Percentiles rank a stretch among this genome's conserved stretches.
phyloP scores from a whole-genome alignment of 768 basidiomycete species.

The Russula compacta region DNA sequence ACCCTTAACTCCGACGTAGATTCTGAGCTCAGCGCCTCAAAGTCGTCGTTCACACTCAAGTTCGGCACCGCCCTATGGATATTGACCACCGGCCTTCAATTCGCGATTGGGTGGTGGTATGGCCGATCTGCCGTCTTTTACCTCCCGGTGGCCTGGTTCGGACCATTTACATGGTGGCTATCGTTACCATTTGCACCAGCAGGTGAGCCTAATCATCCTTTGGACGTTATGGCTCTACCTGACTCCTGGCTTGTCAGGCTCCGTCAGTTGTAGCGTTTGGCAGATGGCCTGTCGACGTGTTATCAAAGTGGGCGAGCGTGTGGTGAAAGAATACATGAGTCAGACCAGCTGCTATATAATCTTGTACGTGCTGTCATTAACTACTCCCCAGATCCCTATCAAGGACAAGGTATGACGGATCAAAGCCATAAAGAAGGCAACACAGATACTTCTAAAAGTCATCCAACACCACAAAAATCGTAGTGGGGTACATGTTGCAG shows the following conservation, averaged over 20 bases:
- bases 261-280: slow-evolving; percentile 91
- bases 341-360: not conserved
- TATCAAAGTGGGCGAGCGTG: slow-evolving; percentile 63
- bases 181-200: slow-evolving; percentile 85
- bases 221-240: not conserved
- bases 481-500: not conserved
- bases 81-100: slow-evolving; percentile 79
- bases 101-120: slow-evolving; percentile 86
- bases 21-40: slow-evolving; percentile 66
- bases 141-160: slow-evolving; percentile 85
- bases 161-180: slow-evolving; percentile 81
- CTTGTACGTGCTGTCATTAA: not conserved
- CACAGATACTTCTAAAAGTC: not conserved
- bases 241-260: slow-evolving; percentile 42
- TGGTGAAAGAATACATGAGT: slow-evolving; percentile 15
- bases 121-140: slow-evolving; percentile 87
- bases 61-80: slow-evolving; percentile 75
- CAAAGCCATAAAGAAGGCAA: not conserved
- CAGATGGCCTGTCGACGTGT: slow-evolving; percentile 88
- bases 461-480: not conserved
- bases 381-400: not conserved
- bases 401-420: not conserved
- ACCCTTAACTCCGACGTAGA: slow-evolving; percentile 37
- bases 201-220: slow-evolving; percentile 39
- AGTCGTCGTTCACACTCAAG: slow-evolving; percentile 60